A percentile compares a stretch with the other conserved stretches of the same genome.
phyloP scores from a whole-genome alignment of 169 alveolate genomes.

The Perkinsus chesapeaki region DNA sequence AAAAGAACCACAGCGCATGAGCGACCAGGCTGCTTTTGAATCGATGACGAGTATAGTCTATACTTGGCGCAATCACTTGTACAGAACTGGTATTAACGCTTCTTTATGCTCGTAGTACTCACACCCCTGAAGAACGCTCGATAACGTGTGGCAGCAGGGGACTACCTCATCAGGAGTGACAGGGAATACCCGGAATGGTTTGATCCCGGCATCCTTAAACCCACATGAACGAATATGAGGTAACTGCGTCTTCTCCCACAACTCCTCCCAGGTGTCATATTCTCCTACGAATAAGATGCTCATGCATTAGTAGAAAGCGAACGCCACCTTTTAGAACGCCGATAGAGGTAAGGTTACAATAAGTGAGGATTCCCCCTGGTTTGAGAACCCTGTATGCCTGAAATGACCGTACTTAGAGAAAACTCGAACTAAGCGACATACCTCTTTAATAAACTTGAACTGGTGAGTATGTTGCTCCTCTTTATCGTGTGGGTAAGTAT shows the following conservation, averaged over 20 bases:
- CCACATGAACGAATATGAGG: neutral
- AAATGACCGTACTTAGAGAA: neutral
- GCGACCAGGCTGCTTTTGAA: too few relatives aligned
- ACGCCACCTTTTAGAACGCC: constrained; percentile 3
- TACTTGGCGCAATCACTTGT: too few relatives aligned
- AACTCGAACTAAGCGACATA: neutral
- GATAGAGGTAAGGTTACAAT: constrained; percentile 5
- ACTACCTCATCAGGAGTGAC: neutral
- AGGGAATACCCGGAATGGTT: neutral
- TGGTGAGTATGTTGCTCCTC: constrained; percentile 12
- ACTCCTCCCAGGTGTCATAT: constrained; percentile 2
- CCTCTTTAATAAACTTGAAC: constrained; percentile 7
- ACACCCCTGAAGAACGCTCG: neutral
- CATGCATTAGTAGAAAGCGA: neutral
- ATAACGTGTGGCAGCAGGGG: neutral
- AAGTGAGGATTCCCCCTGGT: constrained; percentile 9
- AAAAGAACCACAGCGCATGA: too few relatives aligned
- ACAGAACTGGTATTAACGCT: neutral
- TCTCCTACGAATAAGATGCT: neutral
- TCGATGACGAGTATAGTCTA: too few relatives aligned
- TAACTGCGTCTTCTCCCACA: constrained; percentile 11
- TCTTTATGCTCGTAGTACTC: neutral
- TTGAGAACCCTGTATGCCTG: neutral
- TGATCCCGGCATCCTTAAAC: neutral
- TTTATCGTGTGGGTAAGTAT: neutral